Conservation (phyloP, 1,284 basidiomycete species). For the Pseudozyma tsukubaensis region DNA sequence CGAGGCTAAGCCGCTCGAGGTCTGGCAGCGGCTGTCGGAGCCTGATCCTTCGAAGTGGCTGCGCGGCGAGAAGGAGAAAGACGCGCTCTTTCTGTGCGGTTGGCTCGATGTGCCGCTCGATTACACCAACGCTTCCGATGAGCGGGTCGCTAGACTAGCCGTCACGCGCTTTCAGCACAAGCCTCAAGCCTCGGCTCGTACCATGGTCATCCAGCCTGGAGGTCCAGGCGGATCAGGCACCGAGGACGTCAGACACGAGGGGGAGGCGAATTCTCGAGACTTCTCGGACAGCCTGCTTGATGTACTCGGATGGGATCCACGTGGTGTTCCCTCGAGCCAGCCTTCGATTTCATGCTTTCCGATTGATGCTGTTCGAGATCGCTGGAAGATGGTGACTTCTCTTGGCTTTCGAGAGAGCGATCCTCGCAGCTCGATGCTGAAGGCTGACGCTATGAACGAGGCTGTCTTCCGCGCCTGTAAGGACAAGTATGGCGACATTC, state of each 20-base stretch:
- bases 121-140: slow-evolving; percentile 43
- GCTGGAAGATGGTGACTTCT: slow-evolving; percentile 17
- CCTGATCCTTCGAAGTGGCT: slow-evolving; percentile 24
- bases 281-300: slow-evolving; percentile 34
- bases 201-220: slow-evolving; percentile 46
- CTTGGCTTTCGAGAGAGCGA: slow-evolving; percentile 12
- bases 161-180: slow-evolving; percentile 32
- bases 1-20: slow-evolving; percentile 6
- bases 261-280: background rate
- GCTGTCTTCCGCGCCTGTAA: slow-evolving; percentile 33
- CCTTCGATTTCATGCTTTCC: slow-evolving; percentile 43
- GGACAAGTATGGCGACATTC: slow-evolving; percentile 26
- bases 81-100: slow-evolving; percentile 33
- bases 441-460: slow-evolving; percentile 23
- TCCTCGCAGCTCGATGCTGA: slow-evolving; percentile 6
- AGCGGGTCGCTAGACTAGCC: slow-evolving; percentile 22
- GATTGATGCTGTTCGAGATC: slow-evolving; percentile 45
- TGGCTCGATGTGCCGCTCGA: slow-evolving; percentile 52
- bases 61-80: background rate
- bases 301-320: slow-evolving; percentile 45
- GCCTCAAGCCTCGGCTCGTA: slow-evolving; percentile 12
- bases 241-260: slow-evolving; percentile 20
- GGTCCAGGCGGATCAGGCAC: slow-evolving; percentile 50
- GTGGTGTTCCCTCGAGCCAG: slow-evolving; percentile 34
- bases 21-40: slow-evolving; percentile 20